A percentile compares a stretch with the other conserved stretches of the same genome.
These are phyloP conservation scores for Actinomucor elegans DNA, from an alignment of 371 early-diverging fungal species.

Conservation along the genomic window DNA sequence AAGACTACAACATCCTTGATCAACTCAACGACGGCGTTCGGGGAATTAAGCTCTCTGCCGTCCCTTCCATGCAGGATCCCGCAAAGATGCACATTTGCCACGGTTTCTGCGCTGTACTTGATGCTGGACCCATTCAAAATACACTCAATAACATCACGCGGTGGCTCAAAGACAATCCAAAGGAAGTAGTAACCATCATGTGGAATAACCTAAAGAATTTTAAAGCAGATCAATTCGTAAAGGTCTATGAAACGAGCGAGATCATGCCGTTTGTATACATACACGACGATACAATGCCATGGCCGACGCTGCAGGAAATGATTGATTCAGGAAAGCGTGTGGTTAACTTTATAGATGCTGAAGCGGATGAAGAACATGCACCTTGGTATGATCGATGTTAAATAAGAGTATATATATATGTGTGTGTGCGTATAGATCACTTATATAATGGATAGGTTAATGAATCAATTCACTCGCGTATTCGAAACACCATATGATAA, in stretches of 20 bases:
- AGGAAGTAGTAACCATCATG: constrained; percentile 72
- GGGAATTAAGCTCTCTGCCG: constrained; percentile 69
- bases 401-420: too few relatives aligned
- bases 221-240: constrained; percentile 35
- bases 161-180: constrained; percentile 59
- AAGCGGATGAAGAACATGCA: constrained; percentile 40
- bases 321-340: constrained; percentile 58
- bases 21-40: constrained; percentile 74
- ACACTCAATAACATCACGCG: constrained; percentile 47
- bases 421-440: not conserved
- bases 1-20: constrained; percentile 51
- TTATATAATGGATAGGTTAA: constrained; percentile 32
- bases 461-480: constrained; percentile 47
- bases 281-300: constrained; percentile 28
- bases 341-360: constrained; percentile 66
- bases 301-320: constrained; percentile 74
- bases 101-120: constrained; percentile 54
- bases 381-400: constrained; percentile 67
- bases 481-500: constrained; percentile 60
- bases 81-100: constrained; percentile 65
- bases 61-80: constrained; percentile 48
- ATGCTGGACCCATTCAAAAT: constrained; percentile 55
- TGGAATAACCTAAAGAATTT: constrained; percentile 66
- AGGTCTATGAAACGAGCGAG: constrained; percentile 50
- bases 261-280: constrained; percentile 51